Percentiles rank a stretch among this genome's conserved stretches.
These are phyloP conservation scores for Globisporangium heterothallicum DNA, from an alignment of 352 stramenopile genomes.

Conservation along the genomic window DNA sequence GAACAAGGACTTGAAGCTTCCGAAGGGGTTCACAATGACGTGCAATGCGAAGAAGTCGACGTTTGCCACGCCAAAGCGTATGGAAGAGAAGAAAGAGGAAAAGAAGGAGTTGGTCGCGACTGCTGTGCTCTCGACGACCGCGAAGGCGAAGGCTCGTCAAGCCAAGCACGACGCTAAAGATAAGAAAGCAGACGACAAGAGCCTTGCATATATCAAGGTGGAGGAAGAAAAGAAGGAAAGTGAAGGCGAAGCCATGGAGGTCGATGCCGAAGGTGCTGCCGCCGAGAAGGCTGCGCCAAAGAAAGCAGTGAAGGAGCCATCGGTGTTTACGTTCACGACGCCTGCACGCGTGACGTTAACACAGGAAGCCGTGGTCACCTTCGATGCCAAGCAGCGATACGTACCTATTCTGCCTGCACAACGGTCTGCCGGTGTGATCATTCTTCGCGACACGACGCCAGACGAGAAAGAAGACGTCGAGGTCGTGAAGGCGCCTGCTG, in stretches of 20 bases:
- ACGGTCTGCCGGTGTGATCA: constrained; percentile 89
- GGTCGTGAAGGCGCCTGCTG: constrained; percentile 87
- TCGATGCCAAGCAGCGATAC: constrained; percentile 92
- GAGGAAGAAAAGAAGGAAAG: constrained; percentile 43
- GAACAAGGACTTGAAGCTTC: constrained; percentile 98
- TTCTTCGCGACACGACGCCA: constrained; percentile 93
- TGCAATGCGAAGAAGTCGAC: constrained; percentile 93
- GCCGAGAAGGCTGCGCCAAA: constrained; percentile 39
- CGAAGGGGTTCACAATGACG: constrained; percentile 90
- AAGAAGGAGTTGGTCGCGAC: constrained; percentile 98
- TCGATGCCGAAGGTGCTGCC: constrained; percentile 45
- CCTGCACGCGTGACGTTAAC: constrained; percentile 91
- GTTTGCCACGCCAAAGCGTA: constrained; percentile 97
- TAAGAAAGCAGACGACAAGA: constrained; percentile 42
- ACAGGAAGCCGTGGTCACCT: constrained; percentile 89
- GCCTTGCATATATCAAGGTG: constrained; percentile 36
- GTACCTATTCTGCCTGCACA: constrained; percentile 69
- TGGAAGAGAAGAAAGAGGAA: constrained; percentile 99
- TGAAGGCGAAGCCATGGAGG: constrained; percentile 71
- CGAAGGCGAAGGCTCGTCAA: constrained; percentile 93
- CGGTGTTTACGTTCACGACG: constrained; percentile 90
- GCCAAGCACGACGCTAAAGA: constrained; percentile 90
- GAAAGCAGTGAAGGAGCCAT: constrained; percentile 88
- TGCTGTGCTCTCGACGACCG: constrained; percentile 96
- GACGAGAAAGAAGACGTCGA: constrained; percentile 92